Percentiles rank a stretch among this genome's conserved stretches.
phyloP scores from a whole-genome alignment of 2,329 filamentous ascomycete genomes.

The Fusarium xylarioides region DNA sequence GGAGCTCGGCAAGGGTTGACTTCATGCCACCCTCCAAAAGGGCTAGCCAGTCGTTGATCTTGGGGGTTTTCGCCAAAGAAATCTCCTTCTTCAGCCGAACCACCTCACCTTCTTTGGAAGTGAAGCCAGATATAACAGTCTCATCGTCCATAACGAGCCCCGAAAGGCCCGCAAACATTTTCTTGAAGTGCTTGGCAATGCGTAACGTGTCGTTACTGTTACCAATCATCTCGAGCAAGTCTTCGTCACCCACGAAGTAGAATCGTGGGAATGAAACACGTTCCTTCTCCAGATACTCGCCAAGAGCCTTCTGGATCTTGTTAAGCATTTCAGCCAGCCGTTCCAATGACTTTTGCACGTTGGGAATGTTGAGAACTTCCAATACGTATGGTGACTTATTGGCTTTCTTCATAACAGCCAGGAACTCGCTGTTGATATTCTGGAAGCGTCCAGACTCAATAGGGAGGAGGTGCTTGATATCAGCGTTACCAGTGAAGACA shows the following conservation, averaged over 20 bases:
- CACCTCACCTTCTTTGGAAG: conserved; percentile 92
- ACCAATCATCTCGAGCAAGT: conserved; percentile 97
- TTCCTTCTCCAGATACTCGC: conserved; percentile 98
- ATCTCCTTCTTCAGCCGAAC: conserved; percentile 91
- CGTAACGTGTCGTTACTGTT: conserved; percentile 98
- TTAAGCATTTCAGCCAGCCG: conserved; percentile 95
- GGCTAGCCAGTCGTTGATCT: conserved; percentile 99
- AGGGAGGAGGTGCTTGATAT: conserved; percentile 97
- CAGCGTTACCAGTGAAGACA: conserved; percentile 97
- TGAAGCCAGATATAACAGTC: conserved; percentile 87
- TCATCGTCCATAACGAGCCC: conserved; percentile 93
- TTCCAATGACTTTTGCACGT: conserved; percentile 95
- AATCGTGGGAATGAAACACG: conserved; percentile 97
- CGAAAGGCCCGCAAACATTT: conserved; percentile 98
- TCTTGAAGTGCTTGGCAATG: conserved; percentile 98
- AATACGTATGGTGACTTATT: conserved; percentile 95
- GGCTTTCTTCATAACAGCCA: conserved; percentile 99
- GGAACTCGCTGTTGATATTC: conserved; percentile 99
- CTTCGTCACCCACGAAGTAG: conserved; percentile 99
- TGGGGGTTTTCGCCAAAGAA: conserved; percentile 89
- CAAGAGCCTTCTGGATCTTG: conserved; percentile 98
- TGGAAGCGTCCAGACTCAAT: conserved; percentile 97
- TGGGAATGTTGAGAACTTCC: conserved; percentile 94
- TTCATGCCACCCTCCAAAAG: conserved; percentile 95
- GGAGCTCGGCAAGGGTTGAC: conserved; percentile 86